Percentiles rank a stretch among this genome's conserved stretches.
Evolutionary conservation across 257 asterid genomes (phyloP).

Genomic region (Solanum phureja): DNA sequence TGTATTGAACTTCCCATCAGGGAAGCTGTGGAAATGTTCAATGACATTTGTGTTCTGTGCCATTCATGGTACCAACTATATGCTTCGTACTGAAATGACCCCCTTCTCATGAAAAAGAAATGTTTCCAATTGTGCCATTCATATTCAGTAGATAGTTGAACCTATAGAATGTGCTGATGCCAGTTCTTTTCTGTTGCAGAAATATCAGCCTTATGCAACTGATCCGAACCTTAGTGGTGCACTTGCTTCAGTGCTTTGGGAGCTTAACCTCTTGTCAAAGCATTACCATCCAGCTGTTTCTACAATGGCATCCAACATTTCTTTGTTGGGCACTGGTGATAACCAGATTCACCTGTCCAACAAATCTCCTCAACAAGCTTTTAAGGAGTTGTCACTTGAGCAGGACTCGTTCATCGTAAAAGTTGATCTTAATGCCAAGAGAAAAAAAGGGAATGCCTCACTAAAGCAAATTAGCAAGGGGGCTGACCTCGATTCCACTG

Average conservation of each 20-base stretch:
- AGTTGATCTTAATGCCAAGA: conserved; percentile 25
- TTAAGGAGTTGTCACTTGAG: conserved; percentile 34
- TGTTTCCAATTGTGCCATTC: neutral
- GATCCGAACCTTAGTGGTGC: conserved; percentile 97
- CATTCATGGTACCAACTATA: neutral
- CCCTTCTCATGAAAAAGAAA: neutral
- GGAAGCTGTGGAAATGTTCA: neutral
- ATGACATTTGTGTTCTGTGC: neutral
- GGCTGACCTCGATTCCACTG: conserved; percentile 6
- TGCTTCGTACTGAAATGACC: neutral
- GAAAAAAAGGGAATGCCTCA: conserved; percentile 21
- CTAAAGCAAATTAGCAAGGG: conserved; percentile 2
- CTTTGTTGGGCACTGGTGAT: conserved; percentile 44
- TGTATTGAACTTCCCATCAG: neutral
- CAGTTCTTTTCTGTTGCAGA: conserved; percentile 33
- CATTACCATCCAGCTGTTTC: conserved; percentile 75
- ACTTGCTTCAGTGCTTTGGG: conserved; percentile 96
- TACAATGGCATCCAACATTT: conserved; percentile 51
- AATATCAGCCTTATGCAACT: conserved; percentile 63
- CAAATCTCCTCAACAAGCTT: conserved; percentile 79
- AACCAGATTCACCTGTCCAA: conserved; percentile 53
- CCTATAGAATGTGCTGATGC: neutral
- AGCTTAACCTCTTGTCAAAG: conserved; percentile 68
- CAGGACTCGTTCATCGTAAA: conserved; percentile 29
- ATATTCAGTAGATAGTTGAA: neutral